Evolutionary conservation across 176 grass and related monocot genomes (phyloP), one percentile per base, ranked within the genome.

Genomic region (Rhynchospora pubera): DNA sequence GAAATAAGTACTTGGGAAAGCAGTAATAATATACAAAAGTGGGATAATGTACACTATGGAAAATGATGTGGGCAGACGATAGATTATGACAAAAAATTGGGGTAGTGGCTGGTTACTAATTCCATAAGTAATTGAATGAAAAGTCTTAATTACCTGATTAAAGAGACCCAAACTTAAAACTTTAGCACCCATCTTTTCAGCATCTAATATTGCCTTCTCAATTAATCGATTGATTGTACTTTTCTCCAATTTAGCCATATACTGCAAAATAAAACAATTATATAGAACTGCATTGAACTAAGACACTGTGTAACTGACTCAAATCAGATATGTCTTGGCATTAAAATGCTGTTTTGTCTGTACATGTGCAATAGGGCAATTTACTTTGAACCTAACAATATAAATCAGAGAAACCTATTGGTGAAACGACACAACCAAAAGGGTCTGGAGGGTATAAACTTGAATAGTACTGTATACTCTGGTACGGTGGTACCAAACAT

Each of bases 111-210:
- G 65, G 32, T 2, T 68, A 68, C 34, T 44, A 18, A 43, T 68
- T 44, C 32, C 14, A 68, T 16, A 6, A 32, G 16, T 43, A 28
- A 51, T 51, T 69, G 39, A 39, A 42, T 45, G 15, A 32, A 69
- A 18, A 42, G n/a, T 16, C 15, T 9, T 24, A 9, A 44, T 69
- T 87, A 83, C 94, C 87, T 93, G 94, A 71, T 93, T 97, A n/a
- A 97, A 78, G 39, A 97, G 91, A 32, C 84, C 94, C 53, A 97
- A 86, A 85, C 86, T 91, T 67, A 97, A 74, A 79, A 93, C 86
- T 91, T 90, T 91, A 44, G 85, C 87, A 82, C 91, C 89, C 74
- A 74, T 93, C 52, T 85, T 53, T 7, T 90, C 88, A 77, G 91
- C 94, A 51, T 93, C 91, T 59, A 70, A 78, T 84, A 97, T 90